Conservation (phyloP, 495 filamentous ascomycete genomes). For the Penicillium cinerascens region DNA sequence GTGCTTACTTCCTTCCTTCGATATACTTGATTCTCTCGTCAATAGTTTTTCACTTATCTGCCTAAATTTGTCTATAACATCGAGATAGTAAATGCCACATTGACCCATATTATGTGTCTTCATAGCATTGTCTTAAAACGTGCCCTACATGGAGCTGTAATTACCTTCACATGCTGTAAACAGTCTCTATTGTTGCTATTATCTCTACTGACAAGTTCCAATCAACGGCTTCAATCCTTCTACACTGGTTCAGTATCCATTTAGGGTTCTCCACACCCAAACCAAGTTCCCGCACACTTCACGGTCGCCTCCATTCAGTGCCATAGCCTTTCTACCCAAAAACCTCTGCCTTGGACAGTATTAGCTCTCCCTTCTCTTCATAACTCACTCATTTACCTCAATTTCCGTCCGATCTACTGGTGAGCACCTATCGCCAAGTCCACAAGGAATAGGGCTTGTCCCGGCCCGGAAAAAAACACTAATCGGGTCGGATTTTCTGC, state of each 20-base stretch:
- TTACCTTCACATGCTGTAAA: background rate
- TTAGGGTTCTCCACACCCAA: background rate
- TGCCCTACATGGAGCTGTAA: background rate
- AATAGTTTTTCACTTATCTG: background rate
- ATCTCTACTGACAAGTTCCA: too few species aligned
- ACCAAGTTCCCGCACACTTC: background rate
- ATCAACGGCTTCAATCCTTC: background rate
- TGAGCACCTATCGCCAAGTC: background rate
- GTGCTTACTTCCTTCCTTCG: background rate
- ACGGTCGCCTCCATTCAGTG: background rate
- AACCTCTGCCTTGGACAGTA: background rate
- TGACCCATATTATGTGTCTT: background rate
- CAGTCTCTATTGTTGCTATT: background rate
- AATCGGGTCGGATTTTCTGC: slow-evolving; percentile 19
- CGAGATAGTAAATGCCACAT: background rate
- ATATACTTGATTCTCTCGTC: background rate
- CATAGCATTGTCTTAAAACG: background rate
- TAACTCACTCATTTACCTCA: background rate
- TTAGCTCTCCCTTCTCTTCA: background rate
- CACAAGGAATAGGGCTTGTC: slow-evolving; percentile 3
- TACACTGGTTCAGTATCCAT: background rate
- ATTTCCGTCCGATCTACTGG: background rate
- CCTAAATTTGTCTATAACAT: background rate
- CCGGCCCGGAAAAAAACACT: slow-evolving; percentile 17
- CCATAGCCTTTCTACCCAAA: background rate